Conservation (phyloP, 2,329 filamentous ascomycete species). For the Helotiales sp. region DNA sequence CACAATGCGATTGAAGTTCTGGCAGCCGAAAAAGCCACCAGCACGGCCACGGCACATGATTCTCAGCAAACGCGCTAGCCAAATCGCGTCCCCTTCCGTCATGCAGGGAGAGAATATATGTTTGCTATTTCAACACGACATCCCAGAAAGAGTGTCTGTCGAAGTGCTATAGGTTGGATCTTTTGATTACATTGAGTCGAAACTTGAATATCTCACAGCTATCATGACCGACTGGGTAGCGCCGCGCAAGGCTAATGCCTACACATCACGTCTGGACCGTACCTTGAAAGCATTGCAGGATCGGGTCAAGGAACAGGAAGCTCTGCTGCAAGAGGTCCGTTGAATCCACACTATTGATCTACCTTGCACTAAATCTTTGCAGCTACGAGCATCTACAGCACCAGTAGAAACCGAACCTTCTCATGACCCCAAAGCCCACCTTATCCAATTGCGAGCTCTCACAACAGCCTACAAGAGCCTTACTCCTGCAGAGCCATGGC, state of each 20-base stretch:
- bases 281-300: conserved; percentile 67
- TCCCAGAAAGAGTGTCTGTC: neutral
- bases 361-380: conserved; percentile 11
- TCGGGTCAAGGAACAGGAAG: conserved; percentile 54
- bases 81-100: neutral
- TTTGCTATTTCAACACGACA: neutral
- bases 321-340: conserved; percentile 47
- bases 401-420: conserved; percentile 30
- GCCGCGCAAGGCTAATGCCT: conserved; percentile 39
- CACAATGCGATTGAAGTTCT: neutral
- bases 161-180: neutral
- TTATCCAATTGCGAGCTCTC: conserved; percentile 51
- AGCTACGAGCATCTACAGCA: conserved; percentile 32
- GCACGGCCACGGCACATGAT: neutral
- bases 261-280: conserved; percentile 59
- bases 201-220: neutral
- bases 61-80: neutral
- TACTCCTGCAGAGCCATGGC: conserved; percentile 59
- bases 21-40: neutral
- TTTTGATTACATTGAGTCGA: neutral
- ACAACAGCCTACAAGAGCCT: conserved; percentile 67
- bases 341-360: neutral
- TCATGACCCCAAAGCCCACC: conserved; percentile 36
- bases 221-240: conserved; percentile 16
- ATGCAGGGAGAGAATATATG: neutral